Conservation (phyloP, 495 filamentous ascomycete genomes). For the Neurospora discreta region DNA sequence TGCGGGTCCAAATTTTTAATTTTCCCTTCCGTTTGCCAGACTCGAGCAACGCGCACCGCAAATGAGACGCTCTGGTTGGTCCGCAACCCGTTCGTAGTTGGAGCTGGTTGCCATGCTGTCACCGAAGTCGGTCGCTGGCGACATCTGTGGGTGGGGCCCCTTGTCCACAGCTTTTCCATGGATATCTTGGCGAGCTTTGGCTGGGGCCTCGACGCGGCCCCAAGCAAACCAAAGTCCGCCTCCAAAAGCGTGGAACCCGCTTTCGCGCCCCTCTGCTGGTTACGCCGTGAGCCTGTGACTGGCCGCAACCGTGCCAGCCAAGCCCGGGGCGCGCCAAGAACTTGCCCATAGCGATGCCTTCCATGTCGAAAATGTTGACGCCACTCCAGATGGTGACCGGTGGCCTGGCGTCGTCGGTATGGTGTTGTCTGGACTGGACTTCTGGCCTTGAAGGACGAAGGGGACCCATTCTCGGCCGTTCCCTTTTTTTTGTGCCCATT, state of each 20-base stretch:
- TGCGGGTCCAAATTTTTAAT: conserved; percentile 20
- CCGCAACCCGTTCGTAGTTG: not conserved
- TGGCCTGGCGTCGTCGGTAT: not conserved
- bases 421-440: not conserved
- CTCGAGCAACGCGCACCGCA: not conserved
- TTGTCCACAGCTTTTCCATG: not conserved
- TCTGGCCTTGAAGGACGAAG: not conserved
- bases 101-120: not conserved
- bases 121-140: conserved; percentile 3
- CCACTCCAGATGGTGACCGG: not conserved
- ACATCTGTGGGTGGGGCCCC: conserved; percentile 8
- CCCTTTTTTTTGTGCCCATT: not conserved
- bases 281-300: not conserved
- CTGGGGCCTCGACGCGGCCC: not conserved
- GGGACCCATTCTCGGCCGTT: not conserved
- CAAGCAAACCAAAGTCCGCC: not conserved
- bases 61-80: not conserved
- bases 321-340: not conserved
- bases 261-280: not conserved
- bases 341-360: not conserved
- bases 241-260: not conserved
- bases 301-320: not conserved
- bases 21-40: conserved; percentile 10
- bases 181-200: not conserved
- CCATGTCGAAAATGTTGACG: not conserved